phyloP scores from a whole-genome alignment of 2,329 filamentous ascomycete species.

The Claviceps lovelessii region DNA sequence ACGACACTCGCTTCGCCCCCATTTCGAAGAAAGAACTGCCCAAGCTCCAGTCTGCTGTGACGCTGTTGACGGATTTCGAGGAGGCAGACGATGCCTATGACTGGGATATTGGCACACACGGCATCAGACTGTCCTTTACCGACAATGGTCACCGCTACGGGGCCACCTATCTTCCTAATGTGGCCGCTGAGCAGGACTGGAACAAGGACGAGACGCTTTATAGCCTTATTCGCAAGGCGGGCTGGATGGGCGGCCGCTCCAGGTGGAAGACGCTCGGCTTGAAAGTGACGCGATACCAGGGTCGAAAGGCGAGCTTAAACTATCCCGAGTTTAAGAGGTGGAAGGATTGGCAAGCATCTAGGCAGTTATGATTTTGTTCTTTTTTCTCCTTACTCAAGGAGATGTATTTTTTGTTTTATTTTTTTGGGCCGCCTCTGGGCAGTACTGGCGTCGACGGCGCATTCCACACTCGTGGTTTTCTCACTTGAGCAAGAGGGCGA shows the following conservation, averaged over 20 bases:
- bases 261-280: slow-evolving; percentile 70
- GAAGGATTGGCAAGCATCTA: slow-evolving; percentile 48
- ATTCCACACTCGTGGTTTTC: no score
- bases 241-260: slow-evolving; percentile 70
- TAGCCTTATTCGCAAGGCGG: slow-evolving; percentile 86
- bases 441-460: no score
- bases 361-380: slow-evolving; percentile 8
- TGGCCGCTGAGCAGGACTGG: slow-evolving; percentile 88
- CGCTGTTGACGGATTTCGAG: slow-evolving; percentile 77
- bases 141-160: slow-evolving; percentile 60
- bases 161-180: slow-evolving; percentile 83
- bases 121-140: slow-evolving; percentile 74
- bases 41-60: slow-evolving; percentile 51
- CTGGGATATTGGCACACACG: slow-evolving; percentile 78
- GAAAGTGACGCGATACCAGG: slow-evolving; percentile 73
- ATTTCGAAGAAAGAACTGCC: slow-evolving; percentile 41
- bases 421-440: neutral
- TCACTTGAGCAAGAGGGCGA: no score
- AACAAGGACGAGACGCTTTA: slow-evolving; percentile 80
- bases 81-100: slow-evolving; percentile 58
- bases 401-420: neutral
- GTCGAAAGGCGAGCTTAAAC: slow-evolving; percentile 56
- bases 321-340: slow-evolving; percentile 69
- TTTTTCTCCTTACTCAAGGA: neutral
- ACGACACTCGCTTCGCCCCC: slow-evolving; percentile 48